Base-by-base conservation (phyloP, 352 stramenopile species). In the Pythium dissimile region DNA sequence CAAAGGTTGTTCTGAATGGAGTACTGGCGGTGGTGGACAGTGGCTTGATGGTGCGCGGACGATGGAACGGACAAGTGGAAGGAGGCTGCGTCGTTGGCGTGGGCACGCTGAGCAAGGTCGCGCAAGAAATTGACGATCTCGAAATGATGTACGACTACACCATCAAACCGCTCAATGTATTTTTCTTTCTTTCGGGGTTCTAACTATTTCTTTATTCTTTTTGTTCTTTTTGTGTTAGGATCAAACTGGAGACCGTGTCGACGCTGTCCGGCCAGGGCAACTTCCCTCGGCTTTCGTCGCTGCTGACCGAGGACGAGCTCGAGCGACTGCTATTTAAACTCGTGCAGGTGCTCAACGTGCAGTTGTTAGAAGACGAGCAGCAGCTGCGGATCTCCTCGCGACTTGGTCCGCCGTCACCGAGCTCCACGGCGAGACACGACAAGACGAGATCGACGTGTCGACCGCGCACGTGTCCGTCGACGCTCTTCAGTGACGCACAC, bases 81-180 rank as follows among this genome's bases (percentile, higher is more conserved):
- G 73, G 75, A 10, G 62, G 80, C 11, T 60, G 69, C 31, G 10
- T 62, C 1, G 68, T 87, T 6, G 50, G 32, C 13, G 38, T 74
- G 12, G 60, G 73, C 0, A 64, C 61, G 18, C 60, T 92, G 0
- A 55, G 70, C 16, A 60, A 74, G 15, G 46, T 88, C 4, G 82
- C 82, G 0, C 78, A 89, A 24, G 70, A 82, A 24, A 67, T 84
- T 6, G 77, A 87, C 21, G 80, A 88, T 32, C 56, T 89, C 0
- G 80, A 89, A 28, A 86, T 87, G 39, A 88, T 88, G 80, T 89
- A 66, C 34, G 75, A 71, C 3, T 15, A 15, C 49, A 92, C 80
- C 77, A 86, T 88, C 66, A 90, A 92, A 37, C 67, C 89, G 2
- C n/a, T n/a, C n/a, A n/a, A n/a, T n/a, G n/a, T n/a, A n/a, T n/a